A percentile compares a stretch with the other conserved stretches of the same genome.
Conservation (phyloP, 306 rosid genomes). For the Phaseolus lunatus region DNA sequence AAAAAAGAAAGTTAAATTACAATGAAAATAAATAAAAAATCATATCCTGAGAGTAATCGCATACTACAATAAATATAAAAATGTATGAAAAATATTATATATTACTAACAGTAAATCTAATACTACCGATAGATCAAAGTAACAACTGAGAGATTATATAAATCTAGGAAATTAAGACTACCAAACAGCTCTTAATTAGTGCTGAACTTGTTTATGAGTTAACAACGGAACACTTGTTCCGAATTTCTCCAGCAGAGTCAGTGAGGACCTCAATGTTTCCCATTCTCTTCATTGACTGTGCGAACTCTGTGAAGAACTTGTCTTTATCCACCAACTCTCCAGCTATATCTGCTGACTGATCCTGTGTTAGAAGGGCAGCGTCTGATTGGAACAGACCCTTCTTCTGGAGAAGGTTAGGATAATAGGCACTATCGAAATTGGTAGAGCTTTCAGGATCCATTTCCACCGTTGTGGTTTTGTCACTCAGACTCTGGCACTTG, state of each 20-base stretch:
- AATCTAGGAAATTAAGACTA: background rate
- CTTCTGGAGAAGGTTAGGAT: constrained; percentile 42
- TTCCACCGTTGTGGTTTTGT: constrained; percentile 43
- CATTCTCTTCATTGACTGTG: constrained; percentile 66
- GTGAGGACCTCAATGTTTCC: constrained; percentile 58
- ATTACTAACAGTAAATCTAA: no score
- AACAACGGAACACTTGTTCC: constrained; percentile 61
- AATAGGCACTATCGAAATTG: constrained; percentile 54
- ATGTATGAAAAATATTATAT: no score
- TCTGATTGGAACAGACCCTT: constrained; percentile 68
- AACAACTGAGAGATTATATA: background rate
- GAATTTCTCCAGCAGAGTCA: constrained; percentile 56
- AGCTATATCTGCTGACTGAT: constrained; percentile 12
- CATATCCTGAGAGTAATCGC: no score
- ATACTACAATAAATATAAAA: no score
- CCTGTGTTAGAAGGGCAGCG: constrained; percentile 58
- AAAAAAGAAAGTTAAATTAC: no score
- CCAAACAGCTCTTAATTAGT: background rate
- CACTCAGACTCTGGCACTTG: constrained; percentile 40
- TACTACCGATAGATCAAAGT: no score
- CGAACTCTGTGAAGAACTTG: constrained; percentile 55
- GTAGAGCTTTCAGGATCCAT: constrained; percentile 57
- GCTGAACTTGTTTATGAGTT: constrained; percentile 47
- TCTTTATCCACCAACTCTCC: constrained; percentile 31
- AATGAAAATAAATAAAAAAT: no score